phyloP scores from a whole-genome alignment of 208 protist species.

The Leishmania braziliensis region DNA sequence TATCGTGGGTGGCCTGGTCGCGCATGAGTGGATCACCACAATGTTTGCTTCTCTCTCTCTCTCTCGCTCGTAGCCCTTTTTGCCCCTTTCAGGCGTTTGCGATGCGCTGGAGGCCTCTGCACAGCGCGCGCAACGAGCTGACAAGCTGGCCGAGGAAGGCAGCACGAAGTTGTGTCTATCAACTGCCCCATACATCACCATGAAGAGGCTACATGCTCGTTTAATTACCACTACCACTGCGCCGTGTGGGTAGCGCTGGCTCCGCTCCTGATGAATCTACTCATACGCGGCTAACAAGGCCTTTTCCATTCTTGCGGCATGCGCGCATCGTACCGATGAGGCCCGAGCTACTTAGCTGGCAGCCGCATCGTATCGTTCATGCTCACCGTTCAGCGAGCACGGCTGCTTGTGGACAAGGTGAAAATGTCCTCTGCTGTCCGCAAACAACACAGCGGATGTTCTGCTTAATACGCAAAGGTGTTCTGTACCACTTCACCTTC shows the following conservation, averaged over 20 bases:
- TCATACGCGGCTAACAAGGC: no score
- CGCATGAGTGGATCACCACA: not conserved
- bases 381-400: not conserved
- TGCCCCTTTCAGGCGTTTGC: not conserved
- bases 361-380: not conserved
- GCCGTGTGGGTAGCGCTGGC: not conserved
- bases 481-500: not conserved
- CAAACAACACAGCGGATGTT: not conserved
- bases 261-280: not conserved
- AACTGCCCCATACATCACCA: not conserved
- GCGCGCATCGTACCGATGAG: not conserved
- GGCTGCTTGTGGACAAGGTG: not conserved
- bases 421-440: not conserved
- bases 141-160: not conserved
- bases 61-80: not conserved
- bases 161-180: not conserved
- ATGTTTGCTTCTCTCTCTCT: not conserved
- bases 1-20: not conserved
- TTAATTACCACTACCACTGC: not conserved
- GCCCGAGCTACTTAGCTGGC: not conserved
- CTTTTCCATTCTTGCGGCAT: not conserved
- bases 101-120: not conserved
- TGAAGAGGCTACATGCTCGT: not conserved
- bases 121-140: not conserved
- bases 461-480: not conserved